Conservation (phyloP, 352 stramenopile species). For the Pythium biforme region DNA sequence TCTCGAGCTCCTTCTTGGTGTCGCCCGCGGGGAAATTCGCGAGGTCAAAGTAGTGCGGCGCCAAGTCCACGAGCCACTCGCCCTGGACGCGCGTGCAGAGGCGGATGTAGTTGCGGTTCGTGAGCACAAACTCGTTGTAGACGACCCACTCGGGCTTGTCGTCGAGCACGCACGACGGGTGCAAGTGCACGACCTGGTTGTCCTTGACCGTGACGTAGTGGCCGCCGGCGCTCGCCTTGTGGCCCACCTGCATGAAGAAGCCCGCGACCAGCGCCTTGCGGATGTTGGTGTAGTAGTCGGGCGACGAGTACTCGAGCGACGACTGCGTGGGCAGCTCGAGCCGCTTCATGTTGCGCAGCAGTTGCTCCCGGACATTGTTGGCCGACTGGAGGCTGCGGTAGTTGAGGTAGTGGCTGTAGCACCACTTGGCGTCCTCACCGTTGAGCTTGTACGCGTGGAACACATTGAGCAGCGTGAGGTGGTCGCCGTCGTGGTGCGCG, state of each 20-base stretch:
- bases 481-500: slow-evolving; percentile 94
- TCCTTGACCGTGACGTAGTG: slow-evolving; percentile 99
- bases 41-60: slow-evolving; percentile 98
- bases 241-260: slow-evolving; percentile 98
- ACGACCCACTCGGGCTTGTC: slow-evolving; percentile 98
- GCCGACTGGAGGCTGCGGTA: slow-evolving; percentile 92
- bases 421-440: slow-evolving; percentile 92
- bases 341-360: slow-evolving; percentile 97
- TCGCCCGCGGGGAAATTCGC: slow-evolving; percentile 97
- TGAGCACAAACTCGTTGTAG: slow-evolving; percentile 99
- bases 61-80: slow-evolving; percentile 92
- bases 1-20: slow-evolving; percentile 94
- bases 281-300: slow-evolving; percentile 93
- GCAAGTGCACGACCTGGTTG: slow-evolving; percentile 97
- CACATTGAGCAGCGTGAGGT: slow-evolving; percentile 97
- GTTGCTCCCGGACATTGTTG: slow-evolving; percentile 95
- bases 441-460: slow-evolving; percentile 98
- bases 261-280: slow-evolving; percentile 92
- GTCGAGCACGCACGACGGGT: slow-evolving; percentile 96
- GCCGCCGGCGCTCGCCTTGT: slow-evolving; percentile 74
- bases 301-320: slow-evolving; percentile 70
- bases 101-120: slow-evolving; percentile 98
- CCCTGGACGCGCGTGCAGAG: slow-evolving; percentile 94
- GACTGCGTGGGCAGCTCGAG: slow-evolving; percentile 74
- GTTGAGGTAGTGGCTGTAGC: slow-evolving; percentile 98